phyloP scores from a whole-genome alignment of 305 asterid species.

The Vinca major region DNA sequence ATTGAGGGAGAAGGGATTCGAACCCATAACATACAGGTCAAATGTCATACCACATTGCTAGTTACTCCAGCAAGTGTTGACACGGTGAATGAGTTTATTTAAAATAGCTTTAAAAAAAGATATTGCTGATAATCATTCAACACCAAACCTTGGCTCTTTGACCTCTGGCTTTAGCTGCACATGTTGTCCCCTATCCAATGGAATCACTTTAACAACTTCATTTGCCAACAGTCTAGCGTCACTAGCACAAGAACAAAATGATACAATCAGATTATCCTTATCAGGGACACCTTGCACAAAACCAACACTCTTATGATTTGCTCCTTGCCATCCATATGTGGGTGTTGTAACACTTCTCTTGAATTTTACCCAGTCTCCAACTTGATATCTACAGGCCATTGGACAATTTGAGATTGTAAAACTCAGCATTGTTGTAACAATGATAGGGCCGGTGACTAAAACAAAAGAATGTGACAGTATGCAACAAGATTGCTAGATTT shows the following conservation, averaged over 20 bases:
- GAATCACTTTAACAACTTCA: constrained; percentile 84
- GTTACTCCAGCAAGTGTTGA: no score
- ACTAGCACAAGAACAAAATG: constrained; percentile 84
- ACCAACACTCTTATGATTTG: constrained; percentile 78
- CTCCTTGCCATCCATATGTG: constrained; percentile 91
- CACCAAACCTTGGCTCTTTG: constrained; percentile 69
- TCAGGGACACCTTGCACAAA: constrained; percentile 82
- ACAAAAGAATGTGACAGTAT: constrained; percentile 14
- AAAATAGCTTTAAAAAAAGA: not conserved
- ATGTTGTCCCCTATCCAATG: constrained; percentile 93
- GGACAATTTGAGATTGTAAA: constrained; percentile 10
- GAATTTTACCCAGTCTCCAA: constrained; percentile 94
- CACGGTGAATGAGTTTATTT: not conserved
- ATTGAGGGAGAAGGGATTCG: no score
- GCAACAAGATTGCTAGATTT: constrained; percentile 8
- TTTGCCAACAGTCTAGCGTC: constrained; percentile 54
- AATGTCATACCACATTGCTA: no score
- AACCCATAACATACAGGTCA: no score
- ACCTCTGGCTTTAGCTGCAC: constrained; percentile 83
- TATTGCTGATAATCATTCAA: constrained; percentile 2
- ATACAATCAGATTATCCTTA: constrained; percentile 60
- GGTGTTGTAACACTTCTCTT: constrained; percentile 64
- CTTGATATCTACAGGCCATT: constrained; percentile 50
- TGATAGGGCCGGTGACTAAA: constrained; percentile 18
- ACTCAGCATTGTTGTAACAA: constrained; percentile 16